phyloP scores from a whole-genome alignment of 169 alveolate genomes.

The Eimeria brunetti region DNA sequence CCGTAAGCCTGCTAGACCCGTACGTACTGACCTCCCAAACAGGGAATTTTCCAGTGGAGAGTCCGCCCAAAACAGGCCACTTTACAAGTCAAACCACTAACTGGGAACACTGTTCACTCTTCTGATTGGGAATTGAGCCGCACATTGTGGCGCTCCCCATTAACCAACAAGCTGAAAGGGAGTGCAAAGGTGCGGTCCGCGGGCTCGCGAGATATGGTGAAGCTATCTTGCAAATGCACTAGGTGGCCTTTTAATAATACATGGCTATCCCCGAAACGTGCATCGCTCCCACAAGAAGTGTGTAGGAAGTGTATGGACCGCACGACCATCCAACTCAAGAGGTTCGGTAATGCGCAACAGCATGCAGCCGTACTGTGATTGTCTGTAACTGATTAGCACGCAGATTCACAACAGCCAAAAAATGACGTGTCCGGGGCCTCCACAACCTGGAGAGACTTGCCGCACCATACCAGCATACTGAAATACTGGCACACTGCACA shows the following conservation, averaged over 20 bases:
- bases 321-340: neutral
- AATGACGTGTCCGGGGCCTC: neutral
- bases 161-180: neutral
- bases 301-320: neutral
- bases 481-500: neutral
- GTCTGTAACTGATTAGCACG: neutral
- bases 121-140: neutral
- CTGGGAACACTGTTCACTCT: neutral
- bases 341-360: neutral
- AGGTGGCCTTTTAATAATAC: neutral
- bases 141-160: neutral
- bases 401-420: neutral
- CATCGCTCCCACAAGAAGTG: neutral
- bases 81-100: neutral
- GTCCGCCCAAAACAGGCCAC: neutral
- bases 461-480: neutral
- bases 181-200: neutral
- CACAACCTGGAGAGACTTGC: neutral
- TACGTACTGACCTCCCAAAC: neutral
- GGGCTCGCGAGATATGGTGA: neutral
- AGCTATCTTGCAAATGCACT: neutral
- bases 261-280: neutral
- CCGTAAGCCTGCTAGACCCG: neutral
- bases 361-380: neutral
- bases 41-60: neutral